phyloP scores from a whole-genome alignment of 257 asterid genomes.

The Solanum paucissectum region DNA sequence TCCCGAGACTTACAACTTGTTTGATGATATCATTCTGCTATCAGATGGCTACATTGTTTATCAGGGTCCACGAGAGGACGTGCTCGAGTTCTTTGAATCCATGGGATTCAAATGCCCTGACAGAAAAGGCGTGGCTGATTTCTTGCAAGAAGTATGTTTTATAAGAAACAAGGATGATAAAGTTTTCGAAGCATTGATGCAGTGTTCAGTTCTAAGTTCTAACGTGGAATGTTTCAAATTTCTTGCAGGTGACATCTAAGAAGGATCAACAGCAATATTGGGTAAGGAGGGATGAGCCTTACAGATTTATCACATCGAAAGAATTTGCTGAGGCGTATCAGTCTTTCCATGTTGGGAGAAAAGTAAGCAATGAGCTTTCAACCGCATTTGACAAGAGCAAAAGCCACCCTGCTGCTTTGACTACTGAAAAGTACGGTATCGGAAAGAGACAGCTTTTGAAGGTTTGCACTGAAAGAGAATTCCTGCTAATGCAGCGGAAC shows the following conservation, averaged over 20 bases:
- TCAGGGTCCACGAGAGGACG: conserved; percentile 27
- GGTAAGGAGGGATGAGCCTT: conserved; percentile 26
- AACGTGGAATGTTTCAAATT: neutral
- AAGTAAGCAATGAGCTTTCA: conserved; percentile 33
- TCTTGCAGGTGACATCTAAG: conserved; percentile 37
- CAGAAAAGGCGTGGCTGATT: conserved; percentile 34
- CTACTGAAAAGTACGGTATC: conserved; percentile 41
- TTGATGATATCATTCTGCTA: conserved; percentile 26
- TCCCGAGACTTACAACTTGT: conserved; percentile 30
- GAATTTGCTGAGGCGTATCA: conserved; percentile 49
- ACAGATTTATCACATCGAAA: conserved; percentile 21
- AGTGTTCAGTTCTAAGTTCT: neutral
- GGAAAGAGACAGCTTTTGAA: conserved; percentile 41
- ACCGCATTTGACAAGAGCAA: conserved; percentile 45
- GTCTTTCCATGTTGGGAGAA: conserved; percentile 25
- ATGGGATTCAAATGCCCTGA: conserved; percentile 36
- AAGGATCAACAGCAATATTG: conserved; percentile 49
- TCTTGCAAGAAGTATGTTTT: conserved; percentile 29
- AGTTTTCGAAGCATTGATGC: neutral
- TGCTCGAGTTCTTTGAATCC: conserved; percentile 23
- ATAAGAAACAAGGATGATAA: neutral
- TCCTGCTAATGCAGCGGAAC: conserved; percentile 46
- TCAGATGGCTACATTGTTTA: conserved; percentile 24
- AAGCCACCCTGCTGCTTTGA: conserved; percentile 71
- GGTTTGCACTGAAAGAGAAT: conserved; percentile 46